Base-by-base conservation (phyloP, 2,329 filamentous ascomycete species). In the Myrmaecium sp. region DNA sequence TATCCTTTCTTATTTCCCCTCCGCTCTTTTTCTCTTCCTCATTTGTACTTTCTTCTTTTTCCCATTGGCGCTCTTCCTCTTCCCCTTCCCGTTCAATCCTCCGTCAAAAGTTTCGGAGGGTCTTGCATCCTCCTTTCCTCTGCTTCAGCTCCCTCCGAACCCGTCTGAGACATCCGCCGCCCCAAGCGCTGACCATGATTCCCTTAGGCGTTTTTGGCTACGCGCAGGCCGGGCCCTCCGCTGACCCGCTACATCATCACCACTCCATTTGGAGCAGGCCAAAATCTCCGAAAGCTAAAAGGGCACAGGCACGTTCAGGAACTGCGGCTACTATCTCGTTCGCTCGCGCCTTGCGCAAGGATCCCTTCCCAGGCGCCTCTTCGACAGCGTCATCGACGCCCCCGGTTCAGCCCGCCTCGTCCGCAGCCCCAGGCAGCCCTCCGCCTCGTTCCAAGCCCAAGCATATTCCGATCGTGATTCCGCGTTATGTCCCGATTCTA, bases 381-480 rank as follows among this genome's bases (percentile, higher is more conserved):
- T n/a, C n/a, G n/a, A n/a, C n/a, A n/a, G n/a, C n/a, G n/a, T n/a
- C n/a, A n/a, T n/a, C n/a, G n/a, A n/a, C n/a, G n/a, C n/a, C 32
- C 27, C 40, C 34, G 33, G 28, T 34, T 33, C 35, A 31, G 37
- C 33, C 36, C 31, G 36, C 21, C 33, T 37, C 33, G 26, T 39
- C 41, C 26, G 28, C 37, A 24, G 21, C 31, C 30, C 30, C 37
- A 23, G 36, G 33, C 30, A 32, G 34, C 30, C 35, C 41, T 29
- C 30, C 37, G 21, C 34, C 35, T 39, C 33, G 34, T 28, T 38
- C 42, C 18, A 43, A 46, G 33, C 43, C 46, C 14, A 57, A 54
- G 44, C 53, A 58, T 44, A 44, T 58, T 39, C 55, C 54, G 21
- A 57, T 58, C 33, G 40, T 57, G 24, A 49, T 55, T 30, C 47